Base-by-base conservation (phyloP, 2,329 filamentous ascomycete genomes). In the Orbilia javanica region DNA sequence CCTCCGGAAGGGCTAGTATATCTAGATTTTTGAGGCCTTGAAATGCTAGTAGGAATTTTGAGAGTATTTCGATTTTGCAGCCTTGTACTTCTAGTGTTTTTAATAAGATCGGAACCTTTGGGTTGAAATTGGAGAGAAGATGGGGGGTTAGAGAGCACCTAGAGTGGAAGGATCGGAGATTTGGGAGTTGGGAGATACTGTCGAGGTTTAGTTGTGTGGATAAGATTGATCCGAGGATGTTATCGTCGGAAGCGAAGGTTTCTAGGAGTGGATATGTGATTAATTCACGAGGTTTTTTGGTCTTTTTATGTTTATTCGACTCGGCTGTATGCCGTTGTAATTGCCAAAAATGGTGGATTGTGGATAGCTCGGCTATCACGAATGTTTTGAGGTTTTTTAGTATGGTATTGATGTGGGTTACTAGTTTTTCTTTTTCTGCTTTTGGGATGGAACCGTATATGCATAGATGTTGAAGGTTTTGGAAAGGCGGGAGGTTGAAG, bases 21-120 rank as follows among this genome's bases (percentile, higher is more conserved):
- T 75, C 71, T 18, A 75, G 15, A 46, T 75, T 39, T 13, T 22
- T 15, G 0, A 75, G 46, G 5, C 71, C 71, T 48, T 75, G 63
- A 31, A 75, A 75, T 6, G 63, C 42, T 25, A 63, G 7, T 6
- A 75, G 22, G 13, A 75, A 75, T 7, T 34, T 44, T 4, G 52
- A 29, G 4, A 75, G 34, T 15, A 68, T 29, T 2, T 0, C 2
- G 0, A 13, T 63, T 4, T 8, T n/a, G 15, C 63, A 68, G 2
- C 15, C 36, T 1, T 53, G 20, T n/a, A 75, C 53, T 2, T 75
- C 63, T 13, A 75, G 18, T 1, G 48, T 75, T 6, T 42, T 68
- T 11, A 75, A 57, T 4, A 42, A 44, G 4, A 75, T 75, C 6
- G 63, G 71, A 4, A 67, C 22, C 1, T 15, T 36, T 1, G 39